phyloP scores from a whole-genome alignment of 2,329 filamentous ascomycete species.

The Phoma sp. region DNA sequence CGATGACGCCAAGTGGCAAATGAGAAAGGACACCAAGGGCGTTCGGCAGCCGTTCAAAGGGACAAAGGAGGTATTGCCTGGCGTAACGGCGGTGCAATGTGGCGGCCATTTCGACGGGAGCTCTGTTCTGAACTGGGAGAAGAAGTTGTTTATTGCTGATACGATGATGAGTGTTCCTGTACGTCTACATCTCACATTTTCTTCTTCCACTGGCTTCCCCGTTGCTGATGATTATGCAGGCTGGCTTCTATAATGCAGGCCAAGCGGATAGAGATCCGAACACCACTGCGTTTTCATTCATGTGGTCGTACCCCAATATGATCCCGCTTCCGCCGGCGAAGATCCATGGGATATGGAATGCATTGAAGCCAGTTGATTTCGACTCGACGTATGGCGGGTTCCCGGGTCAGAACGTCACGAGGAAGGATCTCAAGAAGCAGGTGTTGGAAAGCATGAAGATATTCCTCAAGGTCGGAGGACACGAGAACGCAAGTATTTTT shows the following conservation, averaged over 20 bases:
- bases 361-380: conserved; percentile 69
- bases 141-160: conserved; percentile 74
- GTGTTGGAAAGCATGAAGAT: conserved; percentile 81
- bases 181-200: conserved; percentile 21
- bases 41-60: conserved; percentile 55
- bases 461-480: conserved; percentile 64
- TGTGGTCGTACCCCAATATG: conserved; percentile 68
- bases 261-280: conserved; percentile 52
- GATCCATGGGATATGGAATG: conserved; percentile 73
- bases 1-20: conserved; percentile 73
- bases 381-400: conserved; percentile 73
- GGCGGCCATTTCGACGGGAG: conserved; percentile 84
- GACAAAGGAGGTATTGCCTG: conserved; percentile 52
- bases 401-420: conserved; percentile 66
- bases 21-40: conserved; percentile 54
- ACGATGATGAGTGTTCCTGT: conserved; percentile 75
- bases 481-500: conserved; percentile 52
- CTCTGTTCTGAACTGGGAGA: conserved; percentile 67
- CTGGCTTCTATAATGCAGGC: conserved; percentile 47
- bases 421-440: conserved; percentile 64
- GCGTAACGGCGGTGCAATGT: conserved; percentile 70
- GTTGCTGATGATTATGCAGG: conserved; percentile 21
- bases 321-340: conserved; percentile 73
- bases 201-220: background rate
- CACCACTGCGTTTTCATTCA: conserved; percentile 68